Percentiles rank a stretch among this genome's conserved stretches.
Evolutionary conservation across 2,329 filamentous ascomycete species (phyloP).

Genomic region (Aspergillus pseudotamarii): DNA sequence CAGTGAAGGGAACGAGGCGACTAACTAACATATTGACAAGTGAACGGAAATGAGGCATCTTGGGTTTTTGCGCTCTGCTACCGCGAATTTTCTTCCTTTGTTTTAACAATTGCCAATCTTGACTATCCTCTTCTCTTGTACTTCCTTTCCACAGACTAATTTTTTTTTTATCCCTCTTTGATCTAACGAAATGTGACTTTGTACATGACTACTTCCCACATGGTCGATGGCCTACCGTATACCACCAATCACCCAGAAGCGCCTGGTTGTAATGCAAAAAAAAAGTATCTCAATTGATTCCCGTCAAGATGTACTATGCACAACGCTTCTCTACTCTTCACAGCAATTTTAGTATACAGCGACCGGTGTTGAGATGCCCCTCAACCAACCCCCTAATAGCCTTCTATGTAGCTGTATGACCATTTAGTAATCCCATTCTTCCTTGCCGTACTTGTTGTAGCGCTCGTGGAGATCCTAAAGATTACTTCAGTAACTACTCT

Average conservation of each 20-base stretch:
- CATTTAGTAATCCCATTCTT: slow-evolving; percentile 64
- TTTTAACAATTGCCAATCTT: slow-evolving; percentile 2
- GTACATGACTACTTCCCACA: slow-evolving; percentile 13
- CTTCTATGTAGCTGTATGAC: slow-evolving; percentile 16
- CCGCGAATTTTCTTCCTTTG: slow-evolving; percentile 13
- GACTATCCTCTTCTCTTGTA: slow-evolving; percentile 19
- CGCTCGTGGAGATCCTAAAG: slow-evolving; percentile 83
- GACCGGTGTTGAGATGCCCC: slow-evolving; percentile 19
- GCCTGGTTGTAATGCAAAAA: slow-evolving; percentile 24
- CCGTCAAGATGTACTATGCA: slow-evolving; percentile 36
- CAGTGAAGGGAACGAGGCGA: slow-evolving; percentile 52
- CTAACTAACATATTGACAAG: slow-evolving; percentile 28
- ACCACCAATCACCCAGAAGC: neutral
- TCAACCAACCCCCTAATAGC: slow-evolving; percentile 19
- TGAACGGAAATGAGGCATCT: slow-evolving; percentile 21
- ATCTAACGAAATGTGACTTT: slow-evolving; percentile 23
- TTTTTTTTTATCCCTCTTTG: slow-evolving; percentile 13
- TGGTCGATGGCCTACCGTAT: slow-evolving; percentile 3
- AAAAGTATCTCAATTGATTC: slow-evolving; percentile 33
- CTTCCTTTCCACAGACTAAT: slow-evolving; percentile 18
- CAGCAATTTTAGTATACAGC: slow-evolving; percentile 38
- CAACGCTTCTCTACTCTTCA: slow-evolving; percentile 33
- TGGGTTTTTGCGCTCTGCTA: slow-evolving; percentile 10
- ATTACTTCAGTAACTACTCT: slow-evolving; percentile 13
- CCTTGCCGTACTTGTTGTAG: slow-evolving; percentile 99